phyloP scores from a whole-genome alignment of 2,329 filamentous ascomycete species.

The Pyrenochaeta sp. region DNA sequence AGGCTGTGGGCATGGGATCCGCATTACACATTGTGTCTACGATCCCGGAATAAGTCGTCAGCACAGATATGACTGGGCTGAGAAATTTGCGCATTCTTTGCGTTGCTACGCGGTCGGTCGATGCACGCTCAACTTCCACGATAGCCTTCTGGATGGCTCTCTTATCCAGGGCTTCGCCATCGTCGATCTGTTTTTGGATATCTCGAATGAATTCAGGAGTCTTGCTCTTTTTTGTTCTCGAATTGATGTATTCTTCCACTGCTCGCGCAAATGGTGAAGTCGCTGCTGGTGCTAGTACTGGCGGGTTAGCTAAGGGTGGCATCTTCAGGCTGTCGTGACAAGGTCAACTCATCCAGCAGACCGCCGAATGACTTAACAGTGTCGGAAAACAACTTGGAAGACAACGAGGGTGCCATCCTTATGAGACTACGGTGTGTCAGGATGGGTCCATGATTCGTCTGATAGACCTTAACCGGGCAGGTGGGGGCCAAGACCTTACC shows the following conservation, averaged over 20 bases:
- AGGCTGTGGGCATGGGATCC: slow-evolving; percentile 5
- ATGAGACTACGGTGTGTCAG: background rate
- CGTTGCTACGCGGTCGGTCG: slow-evolving; percentile 2
- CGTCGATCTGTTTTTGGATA: slow-evolving; percentile 1
- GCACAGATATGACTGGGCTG: slow-evolving; percentile 2
- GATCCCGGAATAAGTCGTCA: background rate
- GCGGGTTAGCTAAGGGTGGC: background rate
- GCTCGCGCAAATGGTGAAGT: background rate
- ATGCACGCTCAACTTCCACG: slow-evolving; percentile 1
- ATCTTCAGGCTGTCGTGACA: background rate
- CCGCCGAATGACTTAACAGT: background rate
- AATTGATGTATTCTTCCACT: slow-evolving; percentile 2
- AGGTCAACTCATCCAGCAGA: background rate
- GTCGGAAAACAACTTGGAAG: background rate
- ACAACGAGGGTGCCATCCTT: background rate
- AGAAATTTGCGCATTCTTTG: slow-evolving; percentile 5
- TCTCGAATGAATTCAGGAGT: slow-evolving; percentile 4
- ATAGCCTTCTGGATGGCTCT: slow-evolving; percentile 1
- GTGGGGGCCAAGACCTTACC: background rate
- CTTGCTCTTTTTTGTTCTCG: slow-evolving; percentile 3
- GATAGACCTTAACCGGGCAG: background rate
- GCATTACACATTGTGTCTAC: slow-evolving; percentile 4
- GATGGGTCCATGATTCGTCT: background rate
- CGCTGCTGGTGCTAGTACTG: background rate
- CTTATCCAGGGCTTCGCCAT: slow-evolving; percentile 2